A percentile compares a stretch with the other conserved stretches of the same genome.
Conservation (phyloP, 768 basidiomycete genomes). For the Phlebiopsis gigantea region DNA sequence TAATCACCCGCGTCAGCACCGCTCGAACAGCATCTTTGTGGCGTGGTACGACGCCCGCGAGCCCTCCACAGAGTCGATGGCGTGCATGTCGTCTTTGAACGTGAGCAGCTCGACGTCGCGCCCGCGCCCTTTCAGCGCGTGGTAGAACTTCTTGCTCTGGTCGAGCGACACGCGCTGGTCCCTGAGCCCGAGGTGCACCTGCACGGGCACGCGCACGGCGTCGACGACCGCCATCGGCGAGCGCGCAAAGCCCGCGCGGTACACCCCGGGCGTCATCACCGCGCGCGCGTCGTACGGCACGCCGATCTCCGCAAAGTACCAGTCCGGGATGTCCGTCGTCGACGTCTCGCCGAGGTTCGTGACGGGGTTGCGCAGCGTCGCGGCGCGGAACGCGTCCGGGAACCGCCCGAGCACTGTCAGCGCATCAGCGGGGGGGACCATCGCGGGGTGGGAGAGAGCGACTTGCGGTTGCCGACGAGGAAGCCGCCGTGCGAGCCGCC, state of each 20-base stretch:
- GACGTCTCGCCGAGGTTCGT: constrained; percentile 53
- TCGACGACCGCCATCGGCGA: constrained; percentile 55
- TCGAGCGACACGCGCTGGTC: constrained; percentile 60
- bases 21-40: constrained; percentile 1
- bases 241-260: constrained; percentile 36
- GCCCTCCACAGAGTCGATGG: constrained; percentile 45
- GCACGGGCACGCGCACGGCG: constrained; percentile 44
- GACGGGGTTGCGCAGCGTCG: constrained; percentile 65
- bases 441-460: not conserved
- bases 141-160: constrained; percentile 60
- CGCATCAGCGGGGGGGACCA: too few species aligned
- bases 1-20: not conserved
- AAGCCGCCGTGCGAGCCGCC: constrained; percentile 76
- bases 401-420: constrained; percentile 54
- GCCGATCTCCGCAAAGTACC: constrained; percentile 43
- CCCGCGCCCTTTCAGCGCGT: constrained; percentile 48
- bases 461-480: constrained; percentile 51
- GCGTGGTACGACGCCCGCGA: constrained; percentile 50
- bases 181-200: constrained; percentile 53
- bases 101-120: constrained; percentile 50
- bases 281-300: constrained; percentile 29
- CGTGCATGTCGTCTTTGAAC: constrained; percentile 59
- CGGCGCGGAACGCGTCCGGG: constrained; percentile 57
- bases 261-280: constrained; percentile 41
- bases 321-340: constrained; percentile 65